phyloP scores from a whole-genome alignment of 768 basidiomycete genomes.

The Xerocomellus intermedius region DNA sequence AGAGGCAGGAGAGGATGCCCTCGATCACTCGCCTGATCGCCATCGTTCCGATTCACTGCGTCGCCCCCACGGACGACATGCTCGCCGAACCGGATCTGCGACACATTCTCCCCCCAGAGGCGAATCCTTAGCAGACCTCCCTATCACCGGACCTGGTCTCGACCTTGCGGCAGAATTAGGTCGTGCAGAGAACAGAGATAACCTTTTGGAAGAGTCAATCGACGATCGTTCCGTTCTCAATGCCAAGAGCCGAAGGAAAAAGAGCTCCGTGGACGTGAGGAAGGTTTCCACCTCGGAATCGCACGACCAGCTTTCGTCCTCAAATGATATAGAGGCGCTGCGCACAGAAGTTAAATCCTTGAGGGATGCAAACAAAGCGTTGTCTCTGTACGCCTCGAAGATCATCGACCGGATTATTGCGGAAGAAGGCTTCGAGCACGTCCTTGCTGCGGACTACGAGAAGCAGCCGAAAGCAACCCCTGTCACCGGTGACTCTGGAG shows the following conservation, averaged over 20 bases:
- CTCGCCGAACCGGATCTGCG: slow-evolving; percentile 54
- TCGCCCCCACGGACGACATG: slow-evolving; percentile 43
- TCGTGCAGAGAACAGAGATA: slow-evolving; percentile 86
- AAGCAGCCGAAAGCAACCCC: slow-evolving; percentile 49
- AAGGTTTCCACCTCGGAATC: slow-evolving; percentile 38
- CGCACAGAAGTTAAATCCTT: slow-evolving; percentile 86
- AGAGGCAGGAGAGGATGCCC: slow-evolving; percentile 40
- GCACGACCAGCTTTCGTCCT: slow-evolving; percentile 42
- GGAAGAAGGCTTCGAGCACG: slow-evolving; percentile 95
- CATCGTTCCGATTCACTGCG: slow-evolving; percentile 40
- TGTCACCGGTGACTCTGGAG: slow-evolving; percentile 24
- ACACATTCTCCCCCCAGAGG: slow-evolving; percentile 58
- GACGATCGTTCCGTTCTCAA: slow-evolving; percentile 49
- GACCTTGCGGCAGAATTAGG: slow-evolving; percentile 91
- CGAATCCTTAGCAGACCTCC: slow-evolving; percentile 82
- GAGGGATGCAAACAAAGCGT: slow-evolving; percentile 93
- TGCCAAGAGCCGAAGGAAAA: slow-evolving; percentile 47
- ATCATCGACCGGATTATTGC: slow-evolving; percentile 97
- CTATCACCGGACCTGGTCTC: slow-evolving; percentile 84
- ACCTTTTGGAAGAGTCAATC: slow-evolving; percentile 53
- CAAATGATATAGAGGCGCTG: slow-evolving; percentile 70
- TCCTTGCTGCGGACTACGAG: slow-evolving; percentile 90
- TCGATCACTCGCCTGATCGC: slow-evolving; percentile 38
- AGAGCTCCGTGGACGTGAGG: slow-evolving; percentile 29
- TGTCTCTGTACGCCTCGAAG: slow-evolving; percentile 94